Conservation (phyloP, 257 asterid species). For the Voacanga thouarsii region DNA sequence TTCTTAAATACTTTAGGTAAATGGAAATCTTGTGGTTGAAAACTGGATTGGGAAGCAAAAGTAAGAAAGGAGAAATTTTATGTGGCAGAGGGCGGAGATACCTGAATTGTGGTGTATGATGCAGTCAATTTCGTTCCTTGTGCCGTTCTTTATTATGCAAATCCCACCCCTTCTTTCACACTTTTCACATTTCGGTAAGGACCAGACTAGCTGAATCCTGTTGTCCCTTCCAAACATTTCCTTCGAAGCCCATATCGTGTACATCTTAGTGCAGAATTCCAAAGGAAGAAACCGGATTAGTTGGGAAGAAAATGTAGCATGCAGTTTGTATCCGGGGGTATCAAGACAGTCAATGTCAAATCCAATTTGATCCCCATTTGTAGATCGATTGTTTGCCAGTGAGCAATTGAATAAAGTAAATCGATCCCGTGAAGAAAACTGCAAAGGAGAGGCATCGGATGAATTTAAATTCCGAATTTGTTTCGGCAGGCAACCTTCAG, state of each 20-base stretch:
- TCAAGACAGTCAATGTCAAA: no score
- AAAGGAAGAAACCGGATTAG: background rate
- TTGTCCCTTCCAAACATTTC: background rate
- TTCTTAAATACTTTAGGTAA: no score
- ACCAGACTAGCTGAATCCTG: background rate
- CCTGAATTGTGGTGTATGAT: no score
- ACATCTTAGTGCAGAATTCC: conserved; percentile 21
- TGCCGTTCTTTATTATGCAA: background rate
- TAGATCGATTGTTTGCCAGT: background rate
- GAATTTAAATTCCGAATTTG: background rate
- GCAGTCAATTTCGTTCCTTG: background rate
- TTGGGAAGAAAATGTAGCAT: background rate
- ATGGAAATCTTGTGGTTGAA: no score
- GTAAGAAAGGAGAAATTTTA: background rate
- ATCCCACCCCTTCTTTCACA: conserved; percentile 8
- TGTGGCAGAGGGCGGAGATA: no score
- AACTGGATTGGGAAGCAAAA: background rate
- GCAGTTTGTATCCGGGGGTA: conserved; percentile 12
- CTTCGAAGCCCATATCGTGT: background rate
- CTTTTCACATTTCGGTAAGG: no score
- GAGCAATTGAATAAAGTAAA: conserved; percentile 14
- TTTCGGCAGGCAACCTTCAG: background rate
- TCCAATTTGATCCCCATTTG: no score
- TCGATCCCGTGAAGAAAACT: background rate
- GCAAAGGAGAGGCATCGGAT: conserved; percentile 3